phyloP scores from a whole-genome alignment of 371 early-diverging fungal species.

The Lichtheimia ramosa region DNA sequence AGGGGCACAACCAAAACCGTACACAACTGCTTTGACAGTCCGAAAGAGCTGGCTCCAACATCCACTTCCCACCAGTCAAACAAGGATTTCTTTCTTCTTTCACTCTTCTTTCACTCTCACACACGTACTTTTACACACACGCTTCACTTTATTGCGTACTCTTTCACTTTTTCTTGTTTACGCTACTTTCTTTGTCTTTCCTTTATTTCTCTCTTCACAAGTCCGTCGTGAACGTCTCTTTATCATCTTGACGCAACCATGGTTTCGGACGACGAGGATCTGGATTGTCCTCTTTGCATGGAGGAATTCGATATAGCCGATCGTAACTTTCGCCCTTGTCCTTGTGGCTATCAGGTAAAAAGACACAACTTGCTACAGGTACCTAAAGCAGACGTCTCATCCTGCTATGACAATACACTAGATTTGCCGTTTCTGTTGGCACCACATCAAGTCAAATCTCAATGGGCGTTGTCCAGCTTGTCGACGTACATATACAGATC shows the following conservation, averaged over 20 bases:
- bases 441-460: slow-evolving; percentile 81
- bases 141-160: not conserved
- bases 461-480: slow-evolving; percentile 89
- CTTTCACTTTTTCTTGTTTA: not conserved
- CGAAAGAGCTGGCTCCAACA: too few relatives aligned
- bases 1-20: too few relatives aligned
- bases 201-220: not conserved
- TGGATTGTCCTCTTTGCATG: slow-evolving; percentile 87
- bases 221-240: not conserved
- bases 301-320: slow-evolving; percentile 87
- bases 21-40: too few relatives aligned
- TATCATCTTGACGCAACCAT: slow-evolving; percentile 9
- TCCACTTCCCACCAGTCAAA: too few relatives aligned
- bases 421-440: slow-evolving; percentile 90
- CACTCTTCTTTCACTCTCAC: not conserved
- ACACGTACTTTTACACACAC: too few relatives aligned
- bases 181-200: not conserved
- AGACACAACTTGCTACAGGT: not conserved
- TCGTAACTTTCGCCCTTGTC: slow-evolving; percentile 83
- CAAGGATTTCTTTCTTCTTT: not conserved
- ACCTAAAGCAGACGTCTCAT: slow-evolving; percentile 10
- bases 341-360: slow-evolving; percentile 82
- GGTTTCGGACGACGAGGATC: slow-evolving; percentile 70
- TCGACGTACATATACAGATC: slow-evolving; percentile 61
- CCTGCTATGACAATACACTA: slow-evolving; percentile 21